Percentiles rank a stretch among this genome's conserved stretches.
Evolutionary conservation across 768 basidiomycete species (phyloP).

Genomic region (Fomitopsis pulvina): DNA sequence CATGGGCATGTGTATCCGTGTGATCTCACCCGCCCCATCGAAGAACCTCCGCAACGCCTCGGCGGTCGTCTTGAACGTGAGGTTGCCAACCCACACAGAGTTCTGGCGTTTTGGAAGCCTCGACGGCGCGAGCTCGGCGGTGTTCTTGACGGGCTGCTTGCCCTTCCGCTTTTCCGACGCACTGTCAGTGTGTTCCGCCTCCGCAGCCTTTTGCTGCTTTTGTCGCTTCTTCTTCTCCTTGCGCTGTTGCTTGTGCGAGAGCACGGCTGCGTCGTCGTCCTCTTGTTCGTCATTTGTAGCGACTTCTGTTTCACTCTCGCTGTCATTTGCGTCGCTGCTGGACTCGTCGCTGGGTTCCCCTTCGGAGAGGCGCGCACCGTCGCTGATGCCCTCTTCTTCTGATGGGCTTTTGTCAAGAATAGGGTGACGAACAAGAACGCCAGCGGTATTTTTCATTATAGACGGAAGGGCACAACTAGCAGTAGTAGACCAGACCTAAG

Average conservation of each 20-base stretch:
- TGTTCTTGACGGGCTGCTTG: conserved; percentile 26
- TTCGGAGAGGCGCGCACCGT: background rate
- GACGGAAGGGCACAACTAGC: background rate
- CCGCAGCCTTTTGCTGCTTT: conserved; percentile 22
- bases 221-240: conserved; percentile 49
- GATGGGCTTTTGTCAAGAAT: too few relatives aligned
- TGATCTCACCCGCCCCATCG: conserved; percentile 64
- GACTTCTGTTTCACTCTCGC: too few relatives aligned
- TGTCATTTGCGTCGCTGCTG: background rate
- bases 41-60: conserved; percentile 70
- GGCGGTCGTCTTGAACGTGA: conserved; percentile 82
- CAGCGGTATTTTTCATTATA: too few relatives aligned
- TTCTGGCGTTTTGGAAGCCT: conserved; percentile 56
- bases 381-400: background rate
- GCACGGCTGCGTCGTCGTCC: conserved; percentile 32
- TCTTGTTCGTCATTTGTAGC: too few relatives aligned
- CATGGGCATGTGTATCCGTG: conserved; percentile 81
- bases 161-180: conserved; percentile 35
- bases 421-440: too few relatives aligned
- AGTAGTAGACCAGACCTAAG: background rate
- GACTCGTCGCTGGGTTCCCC: background rate
- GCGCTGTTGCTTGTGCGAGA: conserved; percentile 73
- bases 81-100: conserved; percentile 94
- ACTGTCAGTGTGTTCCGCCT: conserved; percentile 20
- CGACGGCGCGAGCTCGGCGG: conserved; percentile 22